Evolutionary conservation across 2,329 filamentous ascomycete species (phyloP).

Genomic region (Calycina herbarum): DNA sequence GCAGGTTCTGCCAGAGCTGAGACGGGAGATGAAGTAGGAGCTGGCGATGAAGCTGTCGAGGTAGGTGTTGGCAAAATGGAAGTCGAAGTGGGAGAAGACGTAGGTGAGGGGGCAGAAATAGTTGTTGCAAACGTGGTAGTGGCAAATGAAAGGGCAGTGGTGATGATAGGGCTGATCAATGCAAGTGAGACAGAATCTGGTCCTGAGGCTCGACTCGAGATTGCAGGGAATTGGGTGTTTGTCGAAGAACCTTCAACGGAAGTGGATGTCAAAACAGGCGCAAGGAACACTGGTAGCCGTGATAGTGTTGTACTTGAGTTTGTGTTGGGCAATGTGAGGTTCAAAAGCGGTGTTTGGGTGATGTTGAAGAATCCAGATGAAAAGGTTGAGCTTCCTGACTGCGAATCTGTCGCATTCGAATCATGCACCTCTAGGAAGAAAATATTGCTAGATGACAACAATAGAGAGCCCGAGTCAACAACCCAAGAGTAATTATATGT

Average conservation of each 20-base stretch:
- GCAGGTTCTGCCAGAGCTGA: not conserved
- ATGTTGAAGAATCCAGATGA: no score
- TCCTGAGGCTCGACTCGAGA: no score
- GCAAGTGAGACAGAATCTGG: no score
- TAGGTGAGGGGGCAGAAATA: not conserved
- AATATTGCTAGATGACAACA: not conserved
- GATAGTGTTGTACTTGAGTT: not conserved
- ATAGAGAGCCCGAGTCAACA: not conserved
- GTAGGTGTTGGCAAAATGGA: not conserved
- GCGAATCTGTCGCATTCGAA: no score
- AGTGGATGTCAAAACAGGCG: no score
- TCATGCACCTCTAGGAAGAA: slow-evolving; percentile 9
- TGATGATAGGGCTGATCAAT: not conserved
- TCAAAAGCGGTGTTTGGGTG: no score
- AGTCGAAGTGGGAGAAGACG: not conserved
- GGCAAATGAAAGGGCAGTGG: not conserved
- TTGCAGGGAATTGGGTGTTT: no score
- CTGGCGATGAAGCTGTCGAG: not conserved
- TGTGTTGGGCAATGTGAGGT: not conserved
- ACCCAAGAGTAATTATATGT: not conserved
- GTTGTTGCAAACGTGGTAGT: slow-evolving; percentile 2
- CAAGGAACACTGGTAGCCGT: not conserved
- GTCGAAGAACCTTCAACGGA: no score
- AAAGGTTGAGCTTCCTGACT: no score
- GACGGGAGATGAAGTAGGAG: not conserved